Evolutionary conservation across 176 grass and related monocot genomes (phyloP), one percentile per base, ranked within the genome.

Genomic region (Oropetium thomaeum): DNA sequence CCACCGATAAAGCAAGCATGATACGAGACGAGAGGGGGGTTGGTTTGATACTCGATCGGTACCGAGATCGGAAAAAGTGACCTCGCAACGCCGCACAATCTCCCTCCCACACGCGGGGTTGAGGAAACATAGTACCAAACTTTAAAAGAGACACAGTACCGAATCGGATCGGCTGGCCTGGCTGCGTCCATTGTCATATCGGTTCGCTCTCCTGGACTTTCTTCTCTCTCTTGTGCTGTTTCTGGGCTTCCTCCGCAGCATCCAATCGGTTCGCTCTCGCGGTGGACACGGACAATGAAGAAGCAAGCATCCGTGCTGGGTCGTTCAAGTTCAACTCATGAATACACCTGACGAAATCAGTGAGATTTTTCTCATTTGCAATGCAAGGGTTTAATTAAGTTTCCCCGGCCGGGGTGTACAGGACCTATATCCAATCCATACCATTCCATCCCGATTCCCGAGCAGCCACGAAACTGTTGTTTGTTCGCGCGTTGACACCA

Each of bases 51-150:
- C 77, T 20, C 52, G 53, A 65, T 63, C 3, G 34, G 47, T 14
- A 20, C 67, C 44, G 64, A 17, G 67, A 73, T 62, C 48, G 22
- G 26, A 25, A 59, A 38, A 28, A 66, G 53, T 34, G 80, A 79
- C 80, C 12, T 39, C 23, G 61, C 74, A 79, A 74, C 85, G 75
- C 74, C 85, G n/a, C n/a, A 25, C 84, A 49, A 71, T 53, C 84
- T 81, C 83, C 83, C 23, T 26, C 53, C 1, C 80, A 79, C 69
- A 73, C 67, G 49, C 49, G 20, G 69, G 72, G 74, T 37, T 41
- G 33, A 30, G 13, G 9, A 58, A 25, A 67, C n/a, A n/a, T n/a
- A n/a, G n/a, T 53, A 83, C 85, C 85, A 83, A 88, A 79, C 86
- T 55, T 45, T 1, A 79, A 83, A 14, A 72, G 54, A 12, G 86